Base-by-base conservation (phyloP, 306 rosid species). In the Spatholobus suberectus region DNA sequence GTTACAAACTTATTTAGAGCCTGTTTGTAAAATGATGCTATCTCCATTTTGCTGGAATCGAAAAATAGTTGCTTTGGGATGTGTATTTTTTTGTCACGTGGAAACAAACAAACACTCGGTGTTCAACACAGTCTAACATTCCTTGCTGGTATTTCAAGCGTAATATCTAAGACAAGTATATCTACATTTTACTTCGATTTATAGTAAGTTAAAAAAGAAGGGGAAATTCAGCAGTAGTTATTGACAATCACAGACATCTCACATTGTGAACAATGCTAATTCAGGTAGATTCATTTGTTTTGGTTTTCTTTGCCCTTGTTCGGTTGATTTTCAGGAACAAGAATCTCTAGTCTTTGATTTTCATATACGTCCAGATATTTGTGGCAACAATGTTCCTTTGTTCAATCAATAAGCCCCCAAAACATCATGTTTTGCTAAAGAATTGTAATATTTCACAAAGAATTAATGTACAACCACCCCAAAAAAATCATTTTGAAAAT, bases 401-500 rank as follows among this genome's bases (percentile, higher is more conserved):
- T 51, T 71, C 65, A 38, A 83, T 41, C 24, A 80, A 18, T 14
- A 41, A 69, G 27, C 27, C 55, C 49, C 49, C 34, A 73, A 73
- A 68, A 70, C 52, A 76, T 35, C 10, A 62, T 23, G 66, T 29
- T 27, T 47, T 69, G 29, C 18, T 57, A 83, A 82, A 86, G 57
- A 75, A 44, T 77, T 37, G 38, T 23, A 49, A 57, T 27, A 18
- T 24, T 84, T 43, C 52, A 70, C 65, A 78, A 75, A 63, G 37
- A 82, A 74, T 15, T 58, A 67, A 69, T 44, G 23, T 43, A 37
- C 82, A 69, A 23, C 21, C 55, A 43, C 58, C 35, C 1, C 9
- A 3, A 29, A 44, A 29, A 65, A 1, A 77, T 87, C 82, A 90
- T 93, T 87, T 83, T 68, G 96, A 86, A 75, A 95, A 95, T 63